Base-by-base conservation (phyloP, 371 early-diverging fungal genomes). In the Rhizomucor pusillus region DNA sequence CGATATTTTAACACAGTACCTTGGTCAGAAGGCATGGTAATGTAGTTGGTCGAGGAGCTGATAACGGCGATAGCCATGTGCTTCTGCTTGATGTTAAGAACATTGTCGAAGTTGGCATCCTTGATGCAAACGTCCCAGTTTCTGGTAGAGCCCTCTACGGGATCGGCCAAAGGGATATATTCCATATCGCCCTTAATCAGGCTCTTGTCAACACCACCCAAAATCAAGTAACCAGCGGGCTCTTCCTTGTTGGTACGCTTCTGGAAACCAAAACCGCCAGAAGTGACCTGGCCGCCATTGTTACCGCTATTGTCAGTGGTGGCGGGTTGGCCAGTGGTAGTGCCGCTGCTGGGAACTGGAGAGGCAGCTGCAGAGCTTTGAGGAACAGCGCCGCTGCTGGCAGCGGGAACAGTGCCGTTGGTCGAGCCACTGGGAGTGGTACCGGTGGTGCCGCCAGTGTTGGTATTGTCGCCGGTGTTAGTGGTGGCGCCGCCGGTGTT, bases 111-210 rank as follows among this genome's bases (percentile, higher is more conserved):
- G 20, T 60, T 62, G 52, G 66, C 77, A 22, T 67, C 56, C 39
- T 50, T 59, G 36, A 77, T 67, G 58, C 69, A 67, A 33, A 77
- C 66, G 29, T 71, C 77, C 77, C 77, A 77, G 52, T 60, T 65
- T 33, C 60, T 59, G 40, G 61, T 53, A 10, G 43, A 46, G 22
- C 57, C 59, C 16, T 69, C 52, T 12, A 51, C 57, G 20, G 53
- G n/a, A 25, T 66, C 59, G 35, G 56, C 56, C 14, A 66, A 41
- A 22, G 57, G 33, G 47, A 73, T 62, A 52, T 71, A 65, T 46
- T 65, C 61, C 33, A 77, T 47, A 16, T 69, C 62, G 14, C 77
- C 77, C 39, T 69, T 41, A 35, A 77, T 66, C 44, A 66, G 66
- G 39, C 59, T 60, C 34, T 41, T 60, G 54, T 73, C 77, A 44